Base-by-base conservation (phyloP, 2,329 filamentous ascomycete species). In the Aotearoamyces nothofagi region DNA sequence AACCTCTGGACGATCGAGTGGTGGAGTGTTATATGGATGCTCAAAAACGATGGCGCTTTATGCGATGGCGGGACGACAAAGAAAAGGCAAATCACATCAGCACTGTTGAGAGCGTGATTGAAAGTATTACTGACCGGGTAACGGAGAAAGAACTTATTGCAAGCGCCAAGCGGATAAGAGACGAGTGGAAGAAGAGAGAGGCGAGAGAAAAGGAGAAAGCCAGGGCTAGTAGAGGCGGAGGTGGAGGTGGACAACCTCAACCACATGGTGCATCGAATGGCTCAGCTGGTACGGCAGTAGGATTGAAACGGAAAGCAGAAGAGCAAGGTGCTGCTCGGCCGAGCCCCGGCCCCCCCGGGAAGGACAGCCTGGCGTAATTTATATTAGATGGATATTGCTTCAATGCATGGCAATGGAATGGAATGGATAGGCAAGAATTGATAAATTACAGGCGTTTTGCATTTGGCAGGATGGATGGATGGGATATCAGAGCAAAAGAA, bases 11-110 rank as follows among this genome's bases (percentile, higher is more conserved):
- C 46, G 78, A 87, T 37, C 67, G 80, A 29, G 79, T 98, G 35
- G 78, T 96, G 31, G 90, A 98, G 56, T 94, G 84, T 50, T 83
- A 73, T 46, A 72, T 83, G 54, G 83, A 93, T 46, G 61, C 70
- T 2, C 53, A 74, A 33, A 69, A 69, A 11, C 61, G 75, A 13
- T 98, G 90, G 90, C 72, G 84, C 33, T 81, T 82, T 51, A 77
- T 90, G 42, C 74, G 86, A 16, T 87, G 94, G 53, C 69, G 90
- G 29, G 86, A 96, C 45, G 90, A 98, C 54, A 98, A 98, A 57
- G 61, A 63, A 15, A 78, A 93, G 40, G 84, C 81, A 0, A 98
- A 98, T 46, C 86, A 96, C 53, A 77, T 80, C 34, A 74, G 61
- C 11, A 87, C 81, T 0, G 82, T 94, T 2, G 62, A 74, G 15